Percentiles rank a stretch among this genome's conserved stretches.
These are phyloP conservation scores for Exophiala sp. DNA, from an alignment of 2,329 filamentous ascomycete species.

Conservation along the genomic window DNA sequence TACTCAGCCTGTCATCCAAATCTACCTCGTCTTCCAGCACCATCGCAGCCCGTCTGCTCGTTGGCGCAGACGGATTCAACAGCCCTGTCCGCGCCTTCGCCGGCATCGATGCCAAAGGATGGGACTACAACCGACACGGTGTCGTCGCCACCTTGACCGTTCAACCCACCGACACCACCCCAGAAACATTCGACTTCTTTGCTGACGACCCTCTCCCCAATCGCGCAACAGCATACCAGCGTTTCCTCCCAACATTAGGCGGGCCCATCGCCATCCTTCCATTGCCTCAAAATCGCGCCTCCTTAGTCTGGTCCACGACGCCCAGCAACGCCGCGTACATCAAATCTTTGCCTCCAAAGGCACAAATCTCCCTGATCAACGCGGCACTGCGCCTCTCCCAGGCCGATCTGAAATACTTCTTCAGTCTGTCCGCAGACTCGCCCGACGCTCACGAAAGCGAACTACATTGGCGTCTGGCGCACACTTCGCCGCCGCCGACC, in stretches of 20 bases:
- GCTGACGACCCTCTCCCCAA: constrained; percentile 27
- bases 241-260: constrained; percentile 75
- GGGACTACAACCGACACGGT: constrained; percentile 89
- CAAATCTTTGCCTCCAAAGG: constrained; percentile 66
- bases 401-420: constrained; percentile 79
- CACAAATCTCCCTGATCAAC: constrained; percentile 87
- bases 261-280: constrained; percentile 90
- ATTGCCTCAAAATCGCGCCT: constrained; percentile 75
- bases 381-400: constrained; percentile 81
- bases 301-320: constrained; percentile 92
- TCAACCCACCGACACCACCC: constrained; percentile 42
- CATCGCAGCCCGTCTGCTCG: constrained; percentile 76
- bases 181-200: constrained; percentile 40
- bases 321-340: constrained; percentile 73
- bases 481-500: constrained; percentile 53
- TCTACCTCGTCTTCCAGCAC: constrained; percentile 40
- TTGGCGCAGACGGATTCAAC: constrained; percentile 93
- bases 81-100: constrained; percentile 89
- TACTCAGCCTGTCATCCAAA: constrained; percentile 67
- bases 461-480: constrained; percentile 74
- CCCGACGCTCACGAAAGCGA: constrained; percentile 45
- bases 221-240: constrained; percentile 73
- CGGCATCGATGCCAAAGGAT: constrained; percentile 78
- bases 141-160: constrained; percentile 85
- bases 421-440: constrained; percentile 53